Evolutionary conservation across 2,329 filamentous ascomycete genomes (phyloP), one percentile per base, ranked within the genome.

Genomic region (Cephalotrichum gorgonifer): DNA sequence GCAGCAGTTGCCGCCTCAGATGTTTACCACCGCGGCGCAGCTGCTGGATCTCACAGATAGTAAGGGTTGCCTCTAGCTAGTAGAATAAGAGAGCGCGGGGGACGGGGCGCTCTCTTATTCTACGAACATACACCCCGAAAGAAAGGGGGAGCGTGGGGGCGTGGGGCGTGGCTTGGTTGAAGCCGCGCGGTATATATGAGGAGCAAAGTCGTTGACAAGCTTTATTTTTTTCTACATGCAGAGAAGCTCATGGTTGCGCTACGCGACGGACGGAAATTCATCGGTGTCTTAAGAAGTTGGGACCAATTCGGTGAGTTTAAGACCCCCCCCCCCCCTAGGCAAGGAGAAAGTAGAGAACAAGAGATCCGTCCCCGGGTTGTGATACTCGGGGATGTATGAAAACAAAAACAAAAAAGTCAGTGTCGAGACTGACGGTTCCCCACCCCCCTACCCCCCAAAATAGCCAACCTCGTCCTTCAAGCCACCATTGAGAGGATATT

Each of bases 11-110:
- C 87, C 87, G 14, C 90, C 90, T 52, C 91, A 98, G 73, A 96
- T 97, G 85, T 98, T 98, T 71, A 95, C 93, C 17, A 98, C 93
- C 28, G 93, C 93, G 28, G 90, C 93, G 49, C 93, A 97, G 72
- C 74, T 98, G 51, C 74, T 98, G 51, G 93, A 98, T 65, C 76
- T 98, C 60, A 97, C 93, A 59, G 93, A 98, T 72, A 98, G 91
- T 97, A 81, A 73, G 86, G 60, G 44, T 47, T n/a, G n/a, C n/a
- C n/a, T n/a, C n/a, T n/a, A n/a, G n/a, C n/a, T n/a, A n/a, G n/a
- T n/a, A n/a, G n/a, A n/a, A n/a, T n/a, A n/a, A n/a, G n/a, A n/a
- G n/a, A n/a, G n/a, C n/a, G n/a, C n/a, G n/a, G n/a, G n/a, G n/a
- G n/a, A n/a, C n/a, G n/a, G n/a, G n/a, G n/a, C n/a, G n/a, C n/a